Conservation (phyloP, 345 rosid genomes). For the Sisymbrium altissimum region DNA sequence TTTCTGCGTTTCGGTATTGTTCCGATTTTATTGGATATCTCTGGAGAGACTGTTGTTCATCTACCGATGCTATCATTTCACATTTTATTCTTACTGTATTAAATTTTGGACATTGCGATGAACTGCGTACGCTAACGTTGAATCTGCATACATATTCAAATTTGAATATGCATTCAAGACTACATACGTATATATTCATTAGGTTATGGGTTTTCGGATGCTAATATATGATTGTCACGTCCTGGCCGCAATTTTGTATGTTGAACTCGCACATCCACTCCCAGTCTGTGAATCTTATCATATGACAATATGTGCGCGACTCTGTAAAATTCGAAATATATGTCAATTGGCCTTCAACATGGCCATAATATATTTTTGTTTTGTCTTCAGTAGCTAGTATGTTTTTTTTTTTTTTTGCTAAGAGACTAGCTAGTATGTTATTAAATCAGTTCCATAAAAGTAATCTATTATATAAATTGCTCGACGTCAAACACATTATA, state of each 20-base stretch:
- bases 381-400: not conserved
- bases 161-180: too few species aligned
- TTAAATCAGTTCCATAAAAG: not conserved
- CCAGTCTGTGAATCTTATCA: not conserved
- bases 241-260: not conserved
- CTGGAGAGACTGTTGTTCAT: not conserved
- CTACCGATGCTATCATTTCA: not conserved
- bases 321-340: not conserved
- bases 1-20: not conserved
- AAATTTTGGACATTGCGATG: not conserved
- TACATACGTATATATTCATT: too few species aligned
- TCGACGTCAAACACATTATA: not conserved
- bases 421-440: not conserved
- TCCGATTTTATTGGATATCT: constrained; percentile 14
- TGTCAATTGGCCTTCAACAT: not conserved
- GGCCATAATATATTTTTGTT: not conserved
- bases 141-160: not conserved
- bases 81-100: not conserved
- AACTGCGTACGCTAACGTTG: too few species aligned
- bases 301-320: not conserved
- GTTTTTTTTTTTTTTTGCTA: too few species aligned
- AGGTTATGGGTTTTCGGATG: not conserved
- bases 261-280: not conserved
- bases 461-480: not conserved
- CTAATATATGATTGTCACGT: not conserved